Evolutionary conservation across 2,329 filamentous ascomycete species (phyloP), one percentile per base, ranked within the genome.

Genomic region (Saccharata proteae): DNA sequence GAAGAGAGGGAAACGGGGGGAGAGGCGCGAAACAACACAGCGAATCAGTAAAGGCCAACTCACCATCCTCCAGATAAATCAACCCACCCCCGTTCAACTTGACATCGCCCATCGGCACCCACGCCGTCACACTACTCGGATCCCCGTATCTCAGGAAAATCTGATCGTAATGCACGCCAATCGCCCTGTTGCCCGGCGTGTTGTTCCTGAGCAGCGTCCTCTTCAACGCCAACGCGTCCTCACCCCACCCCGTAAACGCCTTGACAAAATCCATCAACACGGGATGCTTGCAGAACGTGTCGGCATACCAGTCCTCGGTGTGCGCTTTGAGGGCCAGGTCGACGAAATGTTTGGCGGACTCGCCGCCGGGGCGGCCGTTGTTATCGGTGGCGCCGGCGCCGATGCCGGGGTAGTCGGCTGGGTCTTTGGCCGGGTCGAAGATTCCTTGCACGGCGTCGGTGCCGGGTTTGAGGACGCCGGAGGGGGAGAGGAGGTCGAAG

Each of bases 181-280:
- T 60, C 23, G 48, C 30, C 22, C 34, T 29, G 29, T 66, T 70
- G 0, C 61, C 60, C 0, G 70, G 70, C 0, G 64, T 66, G 40
- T 72, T 73, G 39, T 73, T 73, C 21, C 70, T 52, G 31, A 74
- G 45, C 8, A 74, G 45, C 2, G 66, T 69, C 18, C 70, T 52
- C 6, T 58, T 50, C 3, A 70, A 50, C 5, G 43, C 51, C 3
- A 69, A 44, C 0, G 64, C 67, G 24, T 61, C 44, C 1, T 64
- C 57, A 0, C 58, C 64, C 71, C 71, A 76, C 1, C 64, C 66
- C 0, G 64, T 69, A 26, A 75, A 58, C 4, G 48, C 48, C 0
- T 63, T 57, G 12, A 74, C 52, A 26, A 71, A 73, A 2, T 61
- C 54, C 9, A 51, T 51, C 16, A 75, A 41, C 0, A 43, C 54